These are phyloP conservation scores for Solanum appendiculatum DNA, from an alignment of 257 asterid genomes.

Conservation along the genomic window DNA sequence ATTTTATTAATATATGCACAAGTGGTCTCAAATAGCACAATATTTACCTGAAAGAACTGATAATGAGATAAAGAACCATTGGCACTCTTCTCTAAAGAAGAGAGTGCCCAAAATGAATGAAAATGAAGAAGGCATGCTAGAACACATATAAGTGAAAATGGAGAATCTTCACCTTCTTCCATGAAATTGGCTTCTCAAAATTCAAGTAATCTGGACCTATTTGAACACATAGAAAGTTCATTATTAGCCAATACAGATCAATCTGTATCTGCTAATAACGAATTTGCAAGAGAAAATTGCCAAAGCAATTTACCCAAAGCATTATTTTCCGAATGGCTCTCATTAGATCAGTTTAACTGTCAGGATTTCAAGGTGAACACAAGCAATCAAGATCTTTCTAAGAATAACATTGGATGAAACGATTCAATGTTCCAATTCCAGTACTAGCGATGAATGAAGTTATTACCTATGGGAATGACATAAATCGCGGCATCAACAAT, in stretches of 20 bases:
- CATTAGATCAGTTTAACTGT: conserved; percentile 26
- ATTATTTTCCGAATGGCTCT: conserved; percentile 70
- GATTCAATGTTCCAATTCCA: conserved; percentile 8
- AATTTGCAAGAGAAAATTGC: background rate
- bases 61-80: conserved; percentile 51
- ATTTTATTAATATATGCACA: background rate
- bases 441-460: conserved; percentile 10
- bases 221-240: conserved; percentile 9
- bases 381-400: background rate
- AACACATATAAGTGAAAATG: background rate
- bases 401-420: background rate
- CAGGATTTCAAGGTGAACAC: background rate
- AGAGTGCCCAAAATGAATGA: conserved; percentile 7
- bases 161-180: conserved; percentile 12
- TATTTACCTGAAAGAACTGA: conserved; percentile 55
- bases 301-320: conserved; percentile 27
- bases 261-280: background rate
- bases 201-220: conserved; percentile 13
- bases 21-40: conserved; percentile 69
- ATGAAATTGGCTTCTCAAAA: conserved; percentile 12
- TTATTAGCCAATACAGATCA: conserved; percentile 19
- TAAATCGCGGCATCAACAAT: background rate
- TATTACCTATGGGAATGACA: conserved; percentile 5
- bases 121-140: background rate
- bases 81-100: conserved; percentile 61